These are phyloP conservation scores for Populus hybrid DNA, from an alignment of 441 rosid species.

Conservation along the genomic window DNA sequence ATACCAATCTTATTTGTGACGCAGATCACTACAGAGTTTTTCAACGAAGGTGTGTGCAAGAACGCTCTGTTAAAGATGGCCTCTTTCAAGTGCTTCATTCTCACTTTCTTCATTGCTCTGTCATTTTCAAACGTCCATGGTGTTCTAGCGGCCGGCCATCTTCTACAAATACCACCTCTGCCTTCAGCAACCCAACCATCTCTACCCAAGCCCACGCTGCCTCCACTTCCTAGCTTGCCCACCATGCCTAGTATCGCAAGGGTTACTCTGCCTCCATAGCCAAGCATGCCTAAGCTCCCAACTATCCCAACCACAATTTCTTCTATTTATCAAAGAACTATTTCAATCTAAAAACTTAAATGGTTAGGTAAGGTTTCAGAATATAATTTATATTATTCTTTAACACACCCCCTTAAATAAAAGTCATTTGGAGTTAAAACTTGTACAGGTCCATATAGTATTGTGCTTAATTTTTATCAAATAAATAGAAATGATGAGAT, in stretches of 20 bases:
- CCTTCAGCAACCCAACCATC: conserved; percentile 12
- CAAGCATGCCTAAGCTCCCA: not conserved
- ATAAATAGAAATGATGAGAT: no score
- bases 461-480: no score
- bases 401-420: no score
- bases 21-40: no score
- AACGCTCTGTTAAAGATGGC: not conserved
- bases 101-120: conserved; percentile 22
- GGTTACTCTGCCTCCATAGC: not conserved
- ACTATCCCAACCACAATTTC: not conserved
- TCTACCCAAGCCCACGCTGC: not conserved
- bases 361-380: no score
- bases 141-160: conserved; percentile 31
- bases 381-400: no score
- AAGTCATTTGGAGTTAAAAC: no score
- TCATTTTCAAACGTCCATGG: conserved; percentile 13
- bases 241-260: not conserved
- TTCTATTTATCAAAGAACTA: no score
- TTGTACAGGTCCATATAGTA: no score
- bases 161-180: conserved; percentile 26
- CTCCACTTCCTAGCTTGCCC: not conserved
- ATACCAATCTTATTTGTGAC: not conserved
- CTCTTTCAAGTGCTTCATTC: not conserved
- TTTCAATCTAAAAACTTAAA: no score
- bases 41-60: not conserved